Base-by-base conservation (phyloP, 2,329 filamentous ascomycete genomes). In the Grosmannia huntii region DNA sequence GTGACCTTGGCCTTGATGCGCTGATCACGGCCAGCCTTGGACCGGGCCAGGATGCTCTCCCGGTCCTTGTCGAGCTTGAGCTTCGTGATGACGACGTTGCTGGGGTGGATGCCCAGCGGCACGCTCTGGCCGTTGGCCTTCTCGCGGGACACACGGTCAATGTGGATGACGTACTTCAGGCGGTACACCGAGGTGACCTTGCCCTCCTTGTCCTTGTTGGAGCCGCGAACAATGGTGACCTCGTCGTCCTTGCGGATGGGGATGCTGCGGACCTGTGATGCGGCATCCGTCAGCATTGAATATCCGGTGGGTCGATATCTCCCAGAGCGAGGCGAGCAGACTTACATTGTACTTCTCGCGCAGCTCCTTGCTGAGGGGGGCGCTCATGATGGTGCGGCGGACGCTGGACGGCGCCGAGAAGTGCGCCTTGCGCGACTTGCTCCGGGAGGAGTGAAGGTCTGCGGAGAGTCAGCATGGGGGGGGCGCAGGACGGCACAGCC, bases 351-450 rank as follows among this genome's bases (percentile, higher is more conserved):
- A 89, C 86, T 99, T 94, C 80, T 96, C 91, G 74, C 90, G 87
- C 74, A 99, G 85, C 82, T 99, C 94, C 84, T 96, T 95, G 82
- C 83, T 88, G 68, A 96, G 84, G 70, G 89, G 88, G 68, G 94
- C 91, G 81, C 87, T 92, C 91, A 99, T 96, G 81, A 96, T 96
- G 70, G 86, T 83, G 75, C 94, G 90, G 78, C 94, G 91, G 74
- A 89, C 83, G 81, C 87, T 90, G 75, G 91, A 96, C 68, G 91
- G 90, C 68, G 94, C 94, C 75, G 83, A 81, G 85, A 95, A 99
- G 84, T 99, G 92, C 75, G 90, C 89, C 84, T 96, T 96, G 79
- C 94, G 90, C 80, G 90, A 94, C 90, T 99, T 99, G 81, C 92
- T 87, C 80, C 92, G 86, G 73, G 90, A 96, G 77, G 89, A 89